Evolutionary conservation across 2,329 filamentous ascomycete genomes (phyloP).

Genomic region (Emergomyces pasteurianus): DNA sequence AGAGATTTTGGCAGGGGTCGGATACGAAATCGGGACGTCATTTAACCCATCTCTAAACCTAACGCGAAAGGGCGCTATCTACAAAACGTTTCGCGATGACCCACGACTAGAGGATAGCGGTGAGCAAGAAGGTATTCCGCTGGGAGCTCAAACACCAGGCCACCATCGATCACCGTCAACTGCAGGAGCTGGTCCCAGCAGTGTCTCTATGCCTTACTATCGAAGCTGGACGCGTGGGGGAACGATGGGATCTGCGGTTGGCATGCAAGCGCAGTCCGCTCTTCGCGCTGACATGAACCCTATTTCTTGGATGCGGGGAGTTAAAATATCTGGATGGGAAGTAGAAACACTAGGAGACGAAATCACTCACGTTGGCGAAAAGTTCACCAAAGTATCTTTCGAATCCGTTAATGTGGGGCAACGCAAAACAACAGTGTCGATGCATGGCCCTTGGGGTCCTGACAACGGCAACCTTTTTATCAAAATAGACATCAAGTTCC

Average conservation of each 20-base stretch:
- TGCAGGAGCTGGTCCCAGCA: slow-evolving; percentile 35
- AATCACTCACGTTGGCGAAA: slow-evolving; percentile 49
- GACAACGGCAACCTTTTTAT: slow-evolving; percentile 42
- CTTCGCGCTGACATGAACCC: slow-evolving; percentile 43
- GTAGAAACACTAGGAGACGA: slow-evolving; percentile 47
- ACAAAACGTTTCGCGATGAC: slow-evolving; percentile 67
- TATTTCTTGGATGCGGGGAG: slow-evolving; percentile 54
- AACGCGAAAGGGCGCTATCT: slow-evolving; percentile 72
- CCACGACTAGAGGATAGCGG: background rate
- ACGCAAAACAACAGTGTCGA: slow-evolving; percentile 42
- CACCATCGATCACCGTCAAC: slow-evolving; percentile 14
- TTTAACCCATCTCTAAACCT: slow-evolving; percentile 55
- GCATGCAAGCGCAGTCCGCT: slow-evolving; percentile 37
- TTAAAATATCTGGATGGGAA: slow-evolving; percentile 46
- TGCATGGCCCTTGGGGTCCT: slow-evolving; percentile 49
- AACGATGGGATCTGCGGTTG: slow-evolving; percentile 36
- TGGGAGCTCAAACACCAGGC: slow-evolving; percentile 5
- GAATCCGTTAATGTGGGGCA: slow-evolving; percentile 46
- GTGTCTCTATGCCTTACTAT: slow-evolving; percentile 42
- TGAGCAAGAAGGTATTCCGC: background rate
- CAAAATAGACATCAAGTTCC: slow-evolving; percentile 47
- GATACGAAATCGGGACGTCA: slow-evolving; percentile 57
- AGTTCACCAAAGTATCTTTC: slow-evolving; percentile 49
- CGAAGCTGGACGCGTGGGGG: slow-evolving; percentile 33
- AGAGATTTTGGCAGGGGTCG: slow-evolving; percentile 54